Evolutionary conservation across 768 basidiomycete genomes (phyloP).

Genomic region (Piloderma croceum): DNA sequence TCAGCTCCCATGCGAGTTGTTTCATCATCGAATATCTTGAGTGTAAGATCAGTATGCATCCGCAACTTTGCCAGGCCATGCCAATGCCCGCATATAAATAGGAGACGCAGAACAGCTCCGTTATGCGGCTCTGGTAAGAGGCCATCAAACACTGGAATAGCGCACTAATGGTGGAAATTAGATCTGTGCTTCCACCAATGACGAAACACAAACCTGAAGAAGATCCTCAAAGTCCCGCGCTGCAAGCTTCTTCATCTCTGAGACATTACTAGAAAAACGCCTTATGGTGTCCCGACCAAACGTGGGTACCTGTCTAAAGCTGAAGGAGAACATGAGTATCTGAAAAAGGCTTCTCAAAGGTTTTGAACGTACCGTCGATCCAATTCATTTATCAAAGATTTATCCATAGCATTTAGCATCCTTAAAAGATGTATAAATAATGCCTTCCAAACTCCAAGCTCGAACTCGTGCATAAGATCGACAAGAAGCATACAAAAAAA

Average conservation of each 20-base stretch:
- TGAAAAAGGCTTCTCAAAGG: not conserved
- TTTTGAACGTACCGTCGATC: conserved; percentile 16
- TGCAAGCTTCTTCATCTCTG: conserved; percentile 29
- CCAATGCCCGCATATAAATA: conserved; percentile 14
- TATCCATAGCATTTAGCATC: conserved; percentile 21
- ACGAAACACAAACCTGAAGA: conserved; percentile 21
- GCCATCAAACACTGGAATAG: conserved; percentile 29
- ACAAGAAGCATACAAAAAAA: conserved; percentile 24
- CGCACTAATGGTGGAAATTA: conserved; percentile 21
- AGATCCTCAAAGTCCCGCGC: conserved; percentile 37
- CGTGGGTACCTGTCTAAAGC: conserved; percentile 24
- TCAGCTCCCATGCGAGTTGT: conserved; percentile 12
- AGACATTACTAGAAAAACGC: conserved; percentile 26
- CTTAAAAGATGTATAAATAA: conserved; percentile 31
- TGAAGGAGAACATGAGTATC: conserved; percentile 11
- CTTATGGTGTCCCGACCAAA: conserved; percentile 30
- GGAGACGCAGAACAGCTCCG: conserved; percentile 12
- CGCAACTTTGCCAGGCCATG: conserved; percentile 8
- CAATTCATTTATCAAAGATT: conserved; percentile 16
- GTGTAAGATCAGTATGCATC: conserved; percentile 1
- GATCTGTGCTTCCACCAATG: not conserved
- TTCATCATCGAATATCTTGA: not conserved
- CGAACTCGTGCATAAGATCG: conserved; percentile 35
- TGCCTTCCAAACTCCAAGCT: conserved; percentile 33
- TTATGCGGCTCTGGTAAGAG: conserved; percentile 24